Evolutionary conservation across 2,329 filamentous ascomycete genomes (phyloP).

Genomic region (Diatrype stigma): DNA sequence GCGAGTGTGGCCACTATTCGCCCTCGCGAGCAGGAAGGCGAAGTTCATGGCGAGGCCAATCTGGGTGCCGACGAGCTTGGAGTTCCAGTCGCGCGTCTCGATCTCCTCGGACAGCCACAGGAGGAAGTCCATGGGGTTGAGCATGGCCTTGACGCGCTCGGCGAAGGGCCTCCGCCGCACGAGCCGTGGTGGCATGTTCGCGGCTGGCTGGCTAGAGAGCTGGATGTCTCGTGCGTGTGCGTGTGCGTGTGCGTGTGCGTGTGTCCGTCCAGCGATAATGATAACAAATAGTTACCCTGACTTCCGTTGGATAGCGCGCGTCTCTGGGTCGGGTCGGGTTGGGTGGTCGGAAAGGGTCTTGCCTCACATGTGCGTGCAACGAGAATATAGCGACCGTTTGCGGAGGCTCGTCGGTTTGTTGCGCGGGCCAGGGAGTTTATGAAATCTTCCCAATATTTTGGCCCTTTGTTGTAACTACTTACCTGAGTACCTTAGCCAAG

Average conservation of each 20-base stretch:
- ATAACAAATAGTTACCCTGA: too few species aligned
- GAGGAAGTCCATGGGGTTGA: slow-evolving; percentile 85
- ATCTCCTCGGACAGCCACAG: slow-evolving; percentile 92
- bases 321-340: neutral
- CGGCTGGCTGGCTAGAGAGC: too few species aligned
- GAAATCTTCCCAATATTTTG: neutral
- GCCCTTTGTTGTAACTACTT: too few species aligned
- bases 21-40: slow-evolving; percentile 74
- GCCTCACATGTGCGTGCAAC: neutral
- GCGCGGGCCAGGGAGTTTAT: neutral
- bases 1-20: slow-evolving; percentile 60
- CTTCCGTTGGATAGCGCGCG: neutral
- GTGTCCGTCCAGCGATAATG: too few species aligned
- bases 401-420: neutral
- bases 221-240: too few species aligned
- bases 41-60: slow-evolving; percentile 76
- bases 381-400: neutral
- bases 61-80: slow-evolving; percentile 70
- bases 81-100: slow-evolving; percentile 87
- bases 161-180: slow-evolving; percentile 75
- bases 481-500: too few species aligned
- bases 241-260: too few species aligned
- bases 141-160: slow-evolving; percentile 73
- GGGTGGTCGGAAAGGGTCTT: too few species aligned
- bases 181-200: slow-evolving; percentile 67